Base-by-base conservation (phyloP, 2,329 filamentous ascomycete species). In the Xylaria hypoxylon region DNA sequence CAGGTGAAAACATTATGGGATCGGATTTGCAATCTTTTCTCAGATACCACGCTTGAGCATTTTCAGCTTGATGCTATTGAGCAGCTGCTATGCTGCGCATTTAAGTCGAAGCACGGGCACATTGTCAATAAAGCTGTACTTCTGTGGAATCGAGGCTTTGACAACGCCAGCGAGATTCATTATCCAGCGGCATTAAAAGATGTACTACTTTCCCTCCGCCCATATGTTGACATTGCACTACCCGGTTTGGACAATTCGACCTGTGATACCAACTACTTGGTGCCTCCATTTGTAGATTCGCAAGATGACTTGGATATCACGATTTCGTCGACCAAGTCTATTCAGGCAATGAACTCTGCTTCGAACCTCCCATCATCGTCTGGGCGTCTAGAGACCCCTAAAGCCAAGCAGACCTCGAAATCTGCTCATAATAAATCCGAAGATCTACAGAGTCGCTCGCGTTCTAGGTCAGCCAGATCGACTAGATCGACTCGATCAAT, bases 61-160 rank as follows among this genome's bases (percentile, higher is more conserved):
- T 75, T 81, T 19, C 81, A 88, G 5, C 81, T 90, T 11, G 80
- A 80, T 8, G 76, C 81, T 1, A 77, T 93, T 2, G 86, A 90
- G 70, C 76, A 79, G 2, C 74, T 90, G 4, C 75, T 90, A 17
- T 84, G 82, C 47, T 83, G 85, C 11, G 86, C 84, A 1, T 90
- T 85, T 78, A 85, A 77, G 69, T 90, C 81, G 80, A 90, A 81
- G 77, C 91, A 84, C 74, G 80, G 74, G 63, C 80, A 77, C 66
- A 85, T 81, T 72, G 92, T 80, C 68, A 88, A 78, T 77, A 82
- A 75, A 74, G 79, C 84, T 19, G 78, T 82, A 42, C 79, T 80
- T 26, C 72, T 83, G 68, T 97, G 93, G 93, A 94, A 94, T 71
- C 76, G 79, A 0, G 85, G 89, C 0, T 93, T 93, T 73, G 89